phyloP scores from a whole-genome alignment of 2,329 filamentous ascomycete species.

The Oidium heveae region DNA sequence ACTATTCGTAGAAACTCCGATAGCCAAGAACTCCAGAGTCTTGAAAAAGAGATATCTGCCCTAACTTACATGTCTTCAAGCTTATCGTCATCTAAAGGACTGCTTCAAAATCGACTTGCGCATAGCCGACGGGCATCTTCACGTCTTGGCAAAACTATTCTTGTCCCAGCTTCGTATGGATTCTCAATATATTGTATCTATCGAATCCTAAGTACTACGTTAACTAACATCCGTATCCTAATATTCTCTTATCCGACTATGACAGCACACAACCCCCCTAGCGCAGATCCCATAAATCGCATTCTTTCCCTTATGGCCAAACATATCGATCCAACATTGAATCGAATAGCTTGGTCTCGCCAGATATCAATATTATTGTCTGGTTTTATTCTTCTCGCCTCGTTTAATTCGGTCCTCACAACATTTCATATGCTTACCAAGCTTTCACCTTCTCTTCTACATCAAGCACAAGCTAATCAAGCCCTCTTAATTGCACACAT shows the following conservation, averaged over 20 bases:
- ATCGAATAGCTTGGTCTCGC: conserved; percentile 61
- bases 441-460: conserved; percentile 47
- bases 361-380: conserved; percentile 67
- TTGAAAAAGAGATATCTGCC: conserved; percentile 55
- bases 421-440: conserved; percentile 62
- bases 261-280: conserved; percentile 25
- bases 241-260: conserved; percentile 16
- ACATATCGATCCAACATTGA: conserved; percentile 62
- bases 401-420: conserved; percentile 62
- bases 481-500: conserved; percentile 61
- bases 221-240: conserved; percentile 39
- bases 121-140: conserved; percentile 44
- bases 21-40: conserved; percentile 28
- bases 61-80: conserved; percentile 57
- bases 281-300: conserved; percentile 61
- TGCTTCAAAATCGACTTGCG: conserved; percentile 35
- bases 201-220: conserved; percentile 45
- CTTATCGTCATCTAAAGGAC: conserved; percentile 36
- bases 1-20: conserved; percentile 39
- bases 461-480: conserved; percentile 46
- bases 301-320: conserved; percentile 56
- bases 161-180: conserved; percentile 32
- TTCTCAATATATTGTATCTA: conserved; percentile 73
- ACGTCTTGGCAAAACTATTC: conserved; percentile 34
- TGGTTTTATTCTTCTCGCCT: conserved; percentile 58